These are phyloP conservation scores for Arabidopsis lyrata DNA, from an alignment of 441 rosid species.

Conservation along the genomic window DNA sequence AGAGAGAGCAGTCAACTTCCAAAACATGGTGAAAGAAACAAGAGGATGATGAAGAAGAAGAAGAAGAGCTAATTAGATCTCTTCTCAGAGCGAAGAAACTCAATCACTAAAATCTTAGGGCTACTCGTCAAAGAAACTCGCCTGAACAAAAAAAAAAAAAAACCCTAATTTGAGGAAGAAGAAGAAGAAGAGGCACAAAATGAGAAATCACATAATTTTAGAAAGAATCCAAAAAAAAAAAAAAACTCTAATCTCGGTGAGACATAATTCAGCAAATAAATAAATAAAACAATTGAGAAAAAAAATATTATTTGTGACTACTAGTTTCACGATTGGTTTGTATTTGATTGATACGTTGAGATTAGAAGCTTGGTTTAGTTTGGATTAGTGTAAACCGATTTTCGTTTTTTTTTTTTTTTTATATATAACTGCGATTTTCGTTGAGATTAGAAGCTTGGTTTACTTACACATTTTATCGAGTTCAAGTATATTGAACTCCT, in stretches of 20 bases:
- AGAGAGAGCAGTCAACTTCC: slow-evolving; percentile 88
- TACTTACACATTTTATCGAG: no score
- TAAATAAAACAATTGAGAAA: neutral
- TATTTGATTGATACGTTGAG: no score
- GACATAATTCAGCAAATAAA: neutral
- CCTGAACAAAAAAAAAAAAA: slow-evolving; percentile 6
- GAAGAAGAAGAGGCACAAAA: slow-evolving; percentile 41
- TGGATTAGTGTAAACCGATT: neutral
- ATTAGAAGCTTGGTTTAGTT: neutral
- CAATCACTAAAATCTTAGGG: slow-evolving; percentile 49
- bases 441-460: no score
- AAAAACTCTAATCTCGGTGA: slow-evolving; percentile 30
- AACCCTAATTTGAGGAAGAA: slow-evolving; percentile 38
- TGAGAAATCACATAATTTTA: slow-evolving; percentile 43
- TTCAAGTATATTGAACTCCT: no score
- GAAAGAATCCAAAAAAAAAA: slow-evolving; percentile 30
- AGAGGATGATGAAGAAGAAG: slow-evolving; percentile 23
- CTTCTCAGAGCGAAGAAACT: slow-evolving; percentile 43
- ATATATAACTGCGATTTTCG: no score
- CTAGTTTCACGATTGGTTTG: no score
- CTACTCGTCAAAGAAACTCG: slow-evolving; percentile 13
- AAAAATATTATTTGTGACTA: neutral
- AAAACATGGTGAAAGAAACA: slow-evolving; percentile 62
- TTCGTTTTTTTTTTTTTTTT: no score
- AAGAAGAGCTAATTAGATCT: slow-evolving; percentile 52